These are phyloP conservation scores for Chrysopogon serrulatus DNA, from an alignment of 176 grass and related monocot genomes.

Conservation along the genomic window DNA sequence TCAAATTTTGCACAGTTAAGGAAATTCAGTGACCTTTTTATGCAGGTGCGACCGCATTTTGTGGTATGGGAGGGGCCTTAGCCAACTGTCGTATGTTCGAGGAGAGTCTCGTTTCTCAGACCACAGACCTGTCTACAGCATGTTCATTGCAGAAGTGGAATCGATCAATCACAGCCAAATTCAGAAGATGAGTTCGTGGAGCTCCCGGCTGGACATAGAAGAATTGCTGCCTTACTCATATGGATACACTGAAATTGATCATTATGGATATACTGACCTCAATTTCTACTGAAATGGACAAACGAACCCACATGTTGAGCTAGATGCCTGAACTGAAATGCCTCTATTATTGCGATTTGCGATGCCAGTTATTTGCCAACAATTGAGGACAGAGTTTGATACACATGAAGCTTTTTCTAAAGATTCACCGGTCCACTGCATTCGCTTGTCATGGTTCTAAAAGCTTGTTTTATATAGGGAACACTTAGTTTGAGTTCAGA, in stretches of 20 bases:
- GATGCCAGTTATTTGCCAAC: neutral
- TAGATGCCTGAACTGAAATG: neutral
- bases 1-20: neutral
- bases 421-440: neutral
- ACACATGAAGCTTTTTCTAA: neutral
- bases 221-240: slow-evolving; percentile 76
- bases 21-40: neutral
- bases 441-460: neutral
- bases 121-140: slow-evolving; percentile 85
- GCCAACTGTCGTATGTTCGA: slow-evolving; percentile 76
- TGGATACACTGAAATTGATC: slow-evolving; percentile 56
- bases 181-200: slow-evolving; percentile 78
- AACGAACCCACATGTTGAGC: neutral
- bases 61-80: slow-evolving; percentile 81
- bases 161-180: slow-evolving; percentile 90
- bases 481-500: neutral
- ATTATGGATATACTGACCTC: slow-evolving; percentile 63
- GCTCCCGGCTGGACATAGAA: slow-evolving; percentile 80
- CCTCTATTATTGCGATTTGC: neutral
- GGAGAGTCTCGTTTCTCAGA: slow-evolving; percentile 88
- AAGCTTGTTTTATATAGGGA: neutral
- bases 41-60: slow-evolving; percentile 89
- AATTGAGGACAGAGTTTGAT: neutral
- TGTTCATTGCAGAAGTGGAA: slow-evolving; percentile 84
- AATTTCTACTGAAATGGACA: slow-evolving; percentile 65